These are phyloP conservation scores for Leccinum variicolor DNA, from an alignment of 768 basidiomycete species.

Conservation along the genomic window DNA sequence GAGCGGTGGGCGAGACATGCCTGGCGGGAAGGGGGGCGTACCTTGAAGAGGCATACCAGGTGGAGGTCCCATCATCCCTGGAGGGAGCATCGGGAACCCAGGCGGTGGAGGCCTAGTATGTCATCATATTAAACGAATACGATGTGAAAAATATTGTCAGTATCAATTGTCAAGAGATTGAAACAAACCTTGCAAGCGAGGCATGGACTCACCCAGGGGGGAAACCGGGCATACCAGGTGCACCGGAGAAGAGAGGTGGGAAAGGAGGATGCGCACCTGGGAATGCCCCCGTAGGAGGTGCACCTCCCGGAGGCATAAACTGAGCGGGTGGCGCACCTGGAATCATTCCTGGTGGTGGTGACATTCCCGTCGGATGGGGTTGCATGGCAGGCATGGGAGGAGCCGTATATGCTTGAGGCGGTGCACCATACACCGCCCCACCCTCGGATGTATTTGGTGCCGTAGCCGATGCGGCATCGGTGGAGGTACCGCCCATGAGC, in stretches of 20 bases:
- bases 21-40: constrained; percentile 36
- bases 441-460: constrained; percentile 37
- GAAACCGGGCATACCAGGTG: constrained; percentile 48
- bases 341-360: constrained; percentile 38
- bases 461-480: constrained; percentile 30
- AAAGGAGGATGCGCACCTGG: constrained; percentile 35
- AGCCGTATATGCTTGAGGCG: constrained; percentile 64
- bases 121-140: constrained; percentile 9
- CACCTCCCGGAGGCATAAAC: constrained; percentile 35
- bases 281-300: constrained; percentile 37
- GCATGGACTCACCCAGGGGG: constrained; percentile 50
- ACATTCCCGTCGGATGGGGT: constrained; percentile 26
- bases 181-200: constrained; percentile 11
- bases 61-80: constrained; percentile 32
- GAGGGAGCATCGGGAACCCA: constrained; percentile 50
- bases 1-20: constrained; percentile 34
- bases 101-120: constrained; percentile 46
- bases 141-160: constrained; percentile 17
- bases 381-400: constrained; percentile 35
- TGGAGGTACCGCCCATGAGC: constrained; percentile 70
- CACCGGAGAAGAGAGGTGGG: constrained; percentile 41
- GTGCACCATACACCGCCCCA: constrained; percentile 67
- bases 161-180: constrained; percentile 9
- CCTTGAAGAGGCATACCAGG: constrained; percentile 38
- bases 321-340: constrained; percentile 45